Evolutionary conservation across 768 basidiomycete species (phyloP).

Genomic region (Butyriboletus loyo): DNA sequence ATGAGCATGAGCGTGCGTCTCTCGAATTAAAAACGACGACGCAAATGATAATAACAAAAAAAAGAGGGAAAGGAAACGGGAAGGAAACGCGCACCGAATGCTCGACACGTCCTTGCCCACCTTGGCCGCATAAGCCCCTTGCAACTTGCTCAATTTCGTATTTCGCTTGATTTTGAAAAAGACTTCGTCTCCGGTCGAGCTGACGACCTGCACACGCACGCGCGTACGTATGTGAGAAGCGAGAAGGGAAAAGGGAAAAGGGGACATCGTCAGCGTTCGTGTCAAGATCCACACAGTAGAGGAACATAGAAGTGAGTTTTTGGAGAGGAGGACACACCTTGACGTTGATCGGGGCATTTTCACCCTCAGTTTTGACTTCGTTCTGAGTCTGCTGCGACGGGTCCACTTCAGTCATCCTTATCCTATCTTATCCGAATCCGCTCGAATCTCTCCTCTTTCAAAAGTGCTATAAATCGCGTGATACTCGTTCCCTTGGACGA

Average conservation of each 20-base stretch:
- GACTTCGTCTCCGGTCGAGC: constrained; percentile 78
- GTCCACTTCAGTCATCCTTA: constrained; percentile 13
- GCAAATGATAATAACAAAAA: not conserved
- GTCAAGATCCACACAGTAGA: not conserved
- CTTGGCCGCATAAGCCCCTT: constrained; percentile 88
- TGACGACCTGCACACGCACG: constrained; percentile 54
- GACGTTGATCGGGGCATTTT: constrained; percentile 70
- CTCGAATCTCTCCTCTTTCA: not conserved
- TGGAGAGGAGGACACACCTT: constrained; percentile 49
- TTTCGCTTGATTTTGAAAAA: constrained; percentile 97
- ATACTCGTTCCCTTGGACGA: not conserved
- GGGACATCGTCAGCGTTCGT: not conserved
- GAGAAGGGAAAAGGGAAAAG: not conserved
- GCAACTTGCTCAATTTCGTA: constrained; percentile 89
- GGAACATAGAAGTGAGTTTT: not conserved
- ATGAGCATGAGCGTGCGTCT: not conserved
- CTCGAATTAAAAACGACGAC: not conserved
- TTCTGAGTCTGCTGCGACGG: constrained; percentile 27
- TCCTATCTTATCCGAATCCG: not conserved
- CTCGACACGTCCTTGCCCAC: constrained; percentile 86
- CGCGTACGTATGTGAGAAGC: not conserved
- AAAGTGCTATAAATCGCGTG: not conserved
- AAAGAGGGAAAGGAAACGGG: not conserved
- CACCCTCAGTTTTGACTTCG: constrained; percentile 53
- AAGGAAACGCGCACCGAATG: constrained; percentile 66